phyloP scores from a whole-genome alignment of 441 rosid species.

The Croton laevigatus region DNA sequence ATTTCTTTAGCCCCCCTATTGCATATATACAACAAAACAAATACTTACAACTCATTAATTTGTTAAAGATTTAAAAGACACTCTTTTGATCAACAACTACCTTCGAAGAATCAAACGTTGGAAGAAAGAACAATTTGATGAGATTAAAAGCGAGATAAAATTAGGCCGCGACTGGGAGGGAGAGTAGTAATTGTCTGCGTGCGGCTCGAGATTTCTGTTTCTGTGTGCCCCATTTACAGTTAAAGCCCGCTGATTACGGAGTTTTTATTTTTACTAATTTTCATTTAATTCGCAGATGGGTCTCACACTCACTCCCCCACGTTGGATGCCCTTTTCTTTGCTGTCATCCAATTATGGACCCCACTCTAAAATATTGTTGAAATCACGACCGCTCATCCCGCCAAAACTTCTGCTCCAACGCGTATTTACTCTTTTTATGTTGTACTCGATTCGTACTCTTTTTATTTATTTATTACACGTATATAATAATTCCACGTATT shows the following conservation, averaged over 20 bases:
- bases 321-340: conserved; percentile 29
- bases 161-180: conserved; percentile 18
- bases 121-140: not conserved
- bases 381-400: conserved; percentile 43
- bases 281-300: too few species aligned
- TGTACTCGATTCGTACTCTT: conserved; percentile 13
- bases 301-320: conserved; percentile 38
- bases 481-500: conserved; percentile 3
- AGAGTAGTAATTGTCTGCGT: conserved; percentile 32
- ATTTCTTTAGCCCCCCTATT: too few species aligned
- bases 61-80: too few species aligned
- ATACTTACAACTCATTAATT: too few species aligned
- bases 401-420: conserved; percentile 18
- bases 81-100: too few species aligned
- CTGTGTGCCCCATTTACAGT: conserved; percentile 31
- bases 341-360: conserved; percentile 25
- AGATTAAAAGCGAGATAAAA: not conserved
- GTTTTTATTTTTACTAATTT: too few species aligned
- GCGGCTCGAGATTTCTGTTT: conserved; percentile 43
- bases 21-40: too few species aligned
- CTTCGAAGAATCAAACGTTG: too few species aligned
- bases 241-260: conserved; percentile 47
- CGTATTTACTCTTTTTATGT: not conserved
- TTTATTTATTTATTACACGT: too few species aligned
- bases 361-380: not conserved